Base-by-base conservation (phyloP, 352 stramenopile species). In the Globisporangium takayamanum region DNA sequence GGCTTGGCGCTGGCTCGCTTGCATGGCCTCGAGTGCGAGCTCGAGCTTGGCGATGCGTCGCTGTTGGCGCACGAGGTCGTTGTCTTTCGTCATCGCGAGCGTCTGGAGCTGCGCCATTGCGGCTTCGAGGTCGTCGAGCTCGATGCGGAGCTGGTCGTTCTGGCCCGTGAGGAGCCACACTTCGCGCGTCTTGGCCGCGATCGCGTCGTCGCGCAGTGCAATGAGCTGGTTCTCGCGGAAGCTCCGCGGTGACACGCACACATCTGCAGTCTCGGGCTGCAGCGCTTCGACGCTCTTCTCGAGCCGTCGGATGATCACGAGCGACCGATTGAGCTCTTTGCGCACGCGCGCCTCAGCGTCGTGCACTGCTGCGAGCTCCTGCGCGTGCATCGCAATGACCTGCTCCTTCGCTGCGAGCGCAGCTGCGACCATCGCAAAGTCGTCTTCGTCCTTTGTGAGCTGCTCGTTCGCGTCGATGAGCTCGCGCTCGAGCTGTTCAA, bases 151-250 rank as follows among this genome's bases (percentile, higher is more conserved):
- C 42, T 78, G 69, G 33, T 87, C 79, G 52, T 93, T 91, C 37
- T 88, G 68, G 0, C 76, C 78, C 5, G 70, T 76, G 8, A 93
- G 62, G 14, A 93, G 64, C 74, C 77, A 88, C 12, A 93, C 69
- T 50, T 93, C 79, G 20, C 81, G 76, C 1, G 73, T 80, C 42
- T 90, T 90, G 25, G 79, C 79, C 11, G 71, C 61, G 50, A 93
- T 80, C 28, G 79, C 78, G 44, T 93, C 83, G 56, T 93, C 83
- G 1, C 83, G 73, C 14, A 93, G 67, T 44, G 74, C 68, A 39
- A 93, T 86, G 26, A 93, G 68, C 53, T 89, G 77, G 46, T 83
- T 86, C 53, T 93, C 83, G 18, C 62, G 71, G 51, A 87, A 93
- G 62, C 80, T 89, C 0, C 80, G 77, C 28, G 83, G 80, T 10